Percentiles rank a stretch among this genome's conserved stretches.
Conservation (phyloP, 2,329 filamentous ascomycete genomes). For the Colletotrichum siamense region DNA sequence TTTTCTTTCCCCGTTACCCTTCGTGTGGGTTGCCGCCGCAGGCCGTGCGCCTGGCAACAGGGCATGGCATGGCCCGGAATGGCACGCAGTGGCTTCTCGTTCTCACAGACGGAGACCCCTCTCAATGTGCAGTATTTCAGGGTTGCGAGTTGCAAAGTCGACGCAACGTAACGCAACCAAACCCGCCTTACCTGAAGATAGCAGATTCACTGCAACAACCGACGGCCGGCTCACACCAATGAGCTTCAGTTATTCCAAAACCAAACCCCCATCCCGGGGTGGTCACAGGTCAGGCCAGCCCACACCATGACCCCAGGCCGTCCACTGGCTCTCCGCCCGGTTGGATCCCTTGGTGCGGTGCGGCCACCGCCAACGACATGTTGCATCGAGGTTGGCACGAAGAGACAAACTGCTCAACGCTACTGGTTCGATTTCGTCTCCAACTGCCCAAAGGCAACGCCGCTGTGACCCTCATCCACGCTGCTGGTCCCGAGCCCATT, state of each 20-base stretch:
- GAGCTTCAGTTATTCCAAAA: background rate
- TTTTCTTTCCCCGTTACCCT: background rate
- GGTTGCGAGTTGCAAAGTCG: background rate
- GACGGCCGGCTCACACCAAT: background rate
- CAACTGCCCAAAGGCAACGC: background rate
- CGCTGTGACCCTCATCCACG: constrained; percentile 4
- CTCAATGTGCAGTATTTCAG: background rate
- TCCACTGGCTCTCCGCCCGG: constrained; percentile 10
- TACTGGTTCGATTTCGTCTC: constrained; percentile 8
- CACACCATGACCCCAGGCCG: background rate
- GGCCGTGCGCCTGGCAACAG: background rate
- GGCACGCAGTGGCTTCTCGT: background rate
- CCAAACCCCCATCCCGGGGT: background rate
- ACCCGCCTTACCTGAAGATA: constrained; percentile 9
- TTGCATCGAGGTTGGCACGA: constrained; percentile 9
- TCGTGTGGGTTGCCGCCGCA: background rate
- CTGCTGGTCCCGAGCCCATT: constrained; percentile 16
- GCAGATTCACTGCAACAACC: background rate
- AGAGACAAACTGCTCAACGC: background rate
- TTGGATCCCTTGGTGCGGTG: constrained; percentile 16
- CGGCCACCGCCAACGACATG: constrained; percentile 11
- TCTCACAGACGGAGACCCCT: background rate
- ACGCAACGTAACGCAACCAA: constrained; percentile 14
- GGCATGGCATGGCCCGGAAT: background rate
- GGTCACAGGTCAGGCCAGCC: background rate